Conservation (phyloP, 2,329 filamentous ascomycete species). For the Xylariaceae sp. region DNA sequence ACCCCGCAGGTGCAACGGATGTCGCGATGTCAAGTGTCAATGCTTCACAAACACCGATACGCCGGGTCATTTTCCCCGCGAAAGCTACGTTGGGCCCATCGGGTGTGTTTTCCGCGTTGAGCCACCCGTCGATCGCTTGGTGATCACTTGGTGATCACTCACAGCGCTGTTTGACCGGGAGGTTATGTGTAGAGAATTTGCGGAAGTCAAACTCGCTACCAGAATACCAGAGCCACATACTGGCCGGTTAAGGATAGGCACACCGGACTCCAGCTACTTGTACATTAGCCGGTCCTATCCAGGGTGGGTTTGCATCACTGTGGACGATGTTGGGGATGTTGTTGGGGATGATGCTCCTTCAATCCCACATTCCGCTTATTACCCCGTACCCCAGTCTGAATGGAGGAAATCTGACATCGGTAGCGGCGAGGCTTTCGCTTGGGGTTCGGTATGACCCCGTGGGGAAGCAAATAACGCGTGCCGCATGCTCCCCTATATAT, state of each 20-base stretch:
- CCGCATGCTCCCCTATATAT: background rate
- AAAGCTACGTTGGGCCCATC: background rate
- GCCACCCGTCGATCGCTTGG: background rate
- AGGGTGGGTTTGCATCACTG: background rate
- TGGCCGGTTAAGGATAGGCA: background rate
- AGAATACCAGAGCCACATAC: too few relatives aligned
- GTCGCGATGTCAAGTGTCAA: background rate
- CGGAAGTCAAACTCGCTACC: too few relatives aligned
- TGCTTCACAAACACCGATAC: background rate
- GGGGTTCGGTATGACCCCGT: background rate
- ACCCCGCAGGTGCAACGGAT: too few relatives aligned
- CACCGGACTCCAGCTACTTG: background rate
- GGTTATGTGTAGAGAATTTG: background rate
- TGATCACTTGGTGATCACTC: background rate
- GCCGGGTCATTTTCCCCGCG: background rate
- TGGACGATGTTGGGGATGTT: background rate
- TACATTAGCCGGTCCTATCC: background rate
- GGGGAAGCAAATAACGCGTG: background rate
- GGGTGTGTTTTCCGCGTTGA: background rate
- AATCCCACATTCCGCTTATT: background rate
- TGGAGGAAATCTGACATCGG: background rate
- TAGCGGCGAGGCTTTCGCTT: background rate
- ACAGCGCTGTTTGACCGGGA: background rate
- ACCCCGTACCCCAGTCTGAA: background rate
- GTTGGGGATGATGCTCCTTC: too few relatives aligned